phyloP scores from a whole-genome alignment of 768 basidiomycete species.

The Termitomyces sp. region DNA sequence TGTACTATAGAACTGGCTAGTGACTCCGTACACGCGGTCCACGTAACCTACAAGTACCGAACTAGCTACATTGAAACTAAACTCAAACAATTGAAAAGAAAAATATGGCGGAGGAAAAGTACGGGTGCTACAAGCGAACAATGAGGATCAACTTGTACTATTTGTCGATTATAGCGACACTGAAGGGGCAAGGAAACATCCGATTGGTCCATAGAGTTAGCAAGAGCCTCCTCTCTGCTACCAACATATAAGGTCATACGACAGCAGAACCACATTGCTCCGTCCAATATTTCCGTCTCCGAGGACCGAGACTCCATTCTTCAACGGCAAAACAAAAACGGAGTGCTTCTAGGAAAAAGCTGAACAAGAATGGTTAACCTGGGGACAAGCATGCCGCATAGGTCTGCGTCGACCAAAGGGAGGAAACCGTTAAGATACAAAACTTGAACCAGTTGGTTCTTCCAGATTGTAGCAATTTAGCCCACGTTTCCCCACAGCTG shows the following conservation, averaged over 20 bases:
- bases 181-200: conserved; percentile 1
- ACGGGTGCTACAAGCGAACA: neutral
- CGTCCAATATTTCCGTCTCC: neutral
- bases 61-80: neutral
- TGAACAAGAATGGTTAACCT: neutral
- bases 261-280: conserved; percentile 1
- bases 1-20: neutral
- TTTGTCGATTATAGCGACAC: conserved; percentile 5
- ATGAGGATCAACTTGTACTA: neutral
- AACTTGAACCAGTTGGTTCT: neutral
- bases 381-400: neutral
- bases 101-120: neutral
- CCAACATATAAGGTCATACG: neutral
- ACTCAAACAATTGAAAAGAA: neutral
- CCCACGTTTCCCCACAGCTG: conserved; percentile 31
- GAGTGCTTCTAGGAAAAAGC: conserved; percentile 1
- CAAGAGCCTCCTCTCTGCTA: neutral
- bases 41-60: neutral
- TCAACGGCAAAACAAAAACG: neutral
- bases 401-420: conserved; percentile 3
- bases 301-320: neutral
- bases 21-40: neutral
- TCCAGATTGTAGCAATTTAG: conserved; percentile 9
- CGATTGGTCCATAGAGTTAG: conserved; percentile 2
- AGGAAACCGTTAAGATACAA: neutral